phyloP scores from a whole-genome alignment of 1,139 yeast species.

The Nematodospora anomalae region DNA sequence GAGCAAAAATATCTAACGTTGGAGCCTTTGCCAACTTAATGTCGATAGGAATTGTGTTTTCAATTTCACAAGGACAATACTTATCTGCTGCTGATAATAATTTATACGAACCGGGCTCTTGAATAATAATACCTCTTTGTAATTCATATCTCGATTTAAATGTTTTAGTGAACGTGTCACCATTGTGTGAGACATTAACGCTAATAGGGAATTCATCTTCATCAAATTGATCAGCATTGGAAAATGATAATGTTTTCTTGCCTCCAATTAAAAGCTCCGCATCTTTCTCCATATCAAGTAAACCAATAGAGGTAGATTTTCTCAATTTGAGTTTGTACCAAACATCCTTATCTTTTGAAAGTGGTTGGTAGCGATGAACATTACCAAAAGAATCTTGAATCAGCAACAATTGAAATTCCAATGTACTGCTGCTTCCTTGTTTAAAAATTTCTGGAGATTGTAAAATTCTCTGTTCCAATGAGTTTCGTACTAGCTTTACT shows the following conservation, averaged over 20 bases:
- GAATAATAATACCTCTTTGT: constrained; percentile 37
- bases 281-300: constrained; percentile 36
- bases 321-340: constrained; percentile 61
- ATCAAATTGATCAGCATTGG: constrained; percentile 19
- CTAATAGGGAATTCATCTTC: constrained; percentile 49
- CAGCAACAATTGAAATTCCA: constrained; percentile 65
- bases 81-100: constrained; percentile 54
- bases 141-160: constrained; percentile 36
- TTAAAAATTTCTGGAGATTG: constrained; percentile 23
- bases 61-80: constrained; percentile 65
- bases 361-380: constrained; percentile 51
- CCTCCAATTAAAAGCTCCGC: constrained; percentile 43
- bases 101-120: constrained; percentile 63
- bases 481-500: constrained; percentile 30
- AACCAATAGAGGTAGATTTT: constrained; percentile 52
- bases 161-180: constrained; percentile 32
- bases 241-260: constrained; percentile 34
- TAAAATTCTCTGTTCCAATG: constrained; percentile 38
- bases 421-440: constrained; percentile 50
- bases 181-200: constrained; percentile 30
- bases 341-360: constrained; percentile 47
- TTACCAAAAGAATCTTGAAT: constrained; percentile 80
- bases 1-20: constrained; percentile 49
- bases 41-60: constrained; percentile 20
- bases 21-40: constrained; percentile 45